Conservation (phyloP, 805 yeast species). For the Vanderwaltozyma tropicalis region DNA sequence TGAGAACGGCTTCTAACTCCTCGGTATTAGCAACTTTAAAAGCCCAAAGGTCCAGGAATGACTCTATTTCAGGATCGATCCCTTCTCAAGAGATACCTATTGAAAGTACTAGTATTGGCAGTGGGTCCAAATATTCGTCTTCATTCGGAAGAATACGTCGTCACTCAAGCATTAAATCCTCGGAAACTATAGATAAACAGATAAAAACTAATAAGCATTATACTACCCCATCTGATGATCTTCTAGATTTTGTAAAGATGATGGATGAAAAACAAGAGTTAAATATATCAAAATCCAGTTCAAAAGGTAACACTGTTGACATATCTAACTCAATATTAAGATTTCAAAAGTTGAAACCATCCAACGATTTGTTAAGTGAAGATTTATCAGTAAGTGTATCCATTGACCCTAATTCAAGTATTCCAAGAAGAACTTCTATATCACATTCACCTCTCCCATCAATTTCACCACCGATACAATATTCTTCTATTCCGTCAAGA, state of each 20-base stretch:
- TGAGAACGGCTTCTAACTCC: slow-evolving; percentile 36
- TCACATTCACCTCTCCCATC: slow-evolving; percentile 30
- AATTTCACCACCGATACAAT: slow-evolving; percentile 18
- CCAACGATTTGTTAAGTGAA: slow-evolving; percentile 46
- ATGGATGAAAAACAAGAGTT: slow-evolving; percentile 55
- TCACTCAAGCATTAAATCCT: slow-evolving; percentile 31
- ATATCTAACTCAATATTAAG: slow-evolving; percentile 38
- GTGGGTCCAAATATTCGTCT: slow-evolving; percentile 55
- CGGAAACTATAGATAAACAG: slow-evolving; percentile 19
- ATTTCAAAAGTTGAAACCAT: slow-evolving; percentile 42
- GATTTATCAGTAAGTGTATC: slow-evolving; percentile 43
- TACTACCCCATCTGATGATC: slow-evolving; percentile 28
- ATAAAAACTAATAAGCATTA: slow-evolving; percentile 1
- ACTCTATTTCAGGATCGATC: slow-evolving; percentile 21
- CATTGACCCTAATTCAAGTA: slow-evolving; percentile 9
- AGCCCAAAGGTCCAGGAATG: slow-evolving; percentile 32
- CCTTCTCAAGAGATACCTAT: slow-evolving; percentile 10
- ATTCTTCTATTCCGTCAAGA: slow-evolving; percentile 25
- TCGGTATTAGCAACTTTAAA: slow-evolving; percentile 29
- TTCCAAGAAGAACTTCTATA: slow-evolving; percentile 15
- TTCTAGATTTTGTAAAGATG: slow-evolving; percentile 60
- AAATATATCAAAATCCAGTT: slow-evolving; percentile 19
- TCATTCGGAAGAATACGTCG: slow-evolving; percentile 67
- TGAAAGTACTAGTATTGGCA: slow-evolving; percentile 29
- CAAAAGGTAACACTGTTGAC: slow-evolving; percentile 11